phyloP scores from a whole-genome alignment of 257 asterid species.

The Capsicum pubescens region DNA sequence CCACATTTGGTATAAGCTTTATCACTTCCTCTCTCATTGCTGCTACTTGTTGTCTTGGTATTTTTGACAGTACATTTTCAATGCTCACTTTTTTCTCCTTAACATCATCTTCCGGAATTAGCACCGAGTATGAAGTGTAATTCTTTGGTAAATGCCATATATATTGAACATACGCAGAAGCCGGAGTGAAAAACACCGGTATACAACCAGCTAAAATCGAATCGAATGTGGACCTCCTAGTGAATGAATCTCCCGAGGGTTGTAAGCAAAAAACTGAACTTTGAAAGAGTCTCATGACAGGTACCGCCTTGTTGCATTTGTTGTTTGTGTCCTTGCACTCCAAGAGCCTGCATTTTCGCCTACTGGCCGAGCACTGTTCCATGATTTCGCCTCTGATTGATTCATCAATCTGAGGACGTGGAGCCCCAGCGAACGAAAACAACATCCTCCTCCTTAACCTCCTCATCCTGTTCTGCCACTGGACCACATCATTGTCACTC shows the following conservation, averaged over 20 bases:
- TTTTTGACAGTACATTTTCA: constrained; percentile 50
- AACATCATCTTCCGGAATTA: constrained; percentile 70
- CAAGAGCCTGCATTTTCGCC: constrained; percentile 50
- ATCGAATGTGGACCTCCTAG: constrained; percentile 79
- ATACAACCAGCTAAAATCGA: constrained; percentile 85
- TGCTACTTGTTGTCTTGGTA: constrained; percentile 49
- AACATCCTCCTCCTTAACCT: constrained; percentile 48
- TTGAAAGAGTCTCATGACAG: constrained; percentile 69
- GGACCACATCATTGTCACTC: constrained; percentile 45
- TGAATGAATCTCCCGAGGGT: constrained; percentile 87
- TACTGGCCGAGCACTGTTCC: constrained; percentile 57
- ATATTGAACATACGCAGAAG: constrained; percentile 80
- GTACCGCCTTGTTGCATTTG: constrained; percentile 65
- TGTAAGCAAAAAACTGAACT: constrained; percentile 74
- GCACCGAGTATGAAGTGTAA: constrained; percentile 58
- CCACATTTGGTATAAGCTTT: constrained; percentile 70
- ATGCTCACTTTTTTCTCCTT: constrained; percentile 57
- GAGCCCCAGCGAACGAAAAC: constrained; percentile 76
- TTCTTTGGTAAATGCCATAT: constrained; percentile 78
- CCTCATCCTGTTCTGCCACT: constrained; percentile 67
- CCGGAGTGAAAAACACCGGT: constrained; percentile 84
- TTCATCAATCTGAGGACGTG: constrained; percentile 60
- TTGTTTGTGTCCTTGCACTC: constrained; percentile 57
- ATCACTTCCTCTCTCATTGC: constrained; percentile 81
- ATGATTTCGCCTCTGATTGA: constrained; percentile 74